Evolutionary conservation across 2,329 filamentous ascomycete genomes (phyloP), one percentile per base, ranked within the genome.

Genomic region (Didymosphaeria variabile): DNA sequence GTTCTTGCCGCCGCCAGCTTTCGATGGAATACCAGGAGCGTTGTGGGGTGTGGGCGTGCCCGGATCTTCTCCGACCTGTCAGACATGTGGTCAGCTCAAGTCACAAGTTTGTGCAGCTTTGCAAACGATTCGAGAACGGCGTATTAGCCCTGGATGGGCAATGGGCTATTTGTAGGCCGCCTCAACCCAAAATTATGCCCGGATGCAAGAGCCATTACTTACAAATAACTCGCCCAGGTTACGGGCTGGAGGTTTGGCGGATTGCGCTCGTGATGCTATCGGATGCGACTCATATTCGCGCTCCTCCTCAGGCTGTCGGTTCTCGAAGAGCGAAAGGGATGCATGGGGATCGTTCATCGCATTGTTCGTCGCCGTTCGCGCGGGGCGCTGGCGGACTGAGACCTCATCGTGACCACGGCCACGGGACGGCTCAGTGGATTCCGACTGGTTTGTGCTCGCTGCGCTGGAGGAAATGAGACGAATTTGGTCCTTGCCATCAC

Each of bases 401-500:
- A 73, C 72, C 26, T 75, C 72, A 51, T 77, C 74, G 42, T 65
- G 64, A 50, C 71, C 72, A 29, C 74, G 70, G 2, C 72, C 72
- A 29, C 76, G 72, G 23, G 77, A 75, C 9, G 74, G 68, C 12
- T 70, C 61, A 32, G 68, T 65, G 15, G 74, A 72, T 21, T 70
- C 69, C 15, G 73, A 65, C 51, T 76, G 69, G 17, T 67, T 66
- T 51, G 70, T 58, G 23, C 60, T 81, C n/a, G 80, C 77, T 69
- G 86, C 85, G 65, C 85, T 89, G 53, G 82, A 84, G 65, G 86
- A 83, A 71, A 97, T 92, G 72, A 97, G 82, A 71, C 88, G 89
- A 69, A 90, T 85, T 81, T 98, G 94, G 57, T 97, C 93, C 71
- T 88, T 88, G 75, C 90, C 91, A 76, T 97, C 93, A 69, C 89